Percentiles rank a stretch among this genome's conserved stretches.
Conservation (phyloP, 345 rosid genomes). For the Cardamine occulta region DNA sequence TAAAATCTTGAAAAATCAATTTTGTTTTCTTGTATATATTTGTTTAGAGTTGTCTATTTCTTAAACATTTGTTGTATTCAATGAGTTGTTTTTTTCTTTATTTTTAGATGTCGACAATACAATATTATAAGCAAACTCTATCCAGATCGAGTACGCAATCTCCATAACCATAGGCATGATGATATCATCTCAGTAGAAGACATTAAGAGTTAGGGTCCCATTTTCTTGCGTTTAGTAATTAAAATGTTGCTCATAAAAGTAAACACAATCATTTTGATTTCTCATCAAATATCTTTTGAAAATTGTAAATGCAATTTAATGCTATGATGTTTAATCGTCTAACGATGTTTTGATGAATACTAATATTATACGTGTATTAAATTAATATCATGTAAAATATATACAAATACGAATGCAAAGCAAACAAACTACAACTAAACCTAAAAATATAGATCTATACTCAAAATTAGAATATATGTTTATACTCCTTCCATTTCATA, state of each 20-base stretch:
- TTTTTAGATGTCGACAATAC: conserved; percentile 33
- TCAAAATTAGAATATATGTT: background rate
- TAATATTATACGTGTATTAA: background rate
- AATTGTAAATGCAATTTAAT: background rate
- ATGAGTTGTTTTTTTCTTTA: conserved; percentile 35
- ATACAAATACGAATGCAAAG: background rate
- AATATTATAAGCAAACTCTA: conserved; percentile 26
- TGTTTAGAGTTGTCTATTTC: conserved; percentile 41
- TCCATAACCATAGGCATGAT: conserved; percentile 21
- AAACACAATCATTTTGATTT: conserved; percentile 12
- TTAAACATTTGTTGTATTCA: conserved; percentile 33
- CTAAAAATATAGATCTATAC: background rate
- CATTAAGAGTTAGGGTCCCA: conserved; percentile 35
- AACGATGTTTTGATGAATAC: background rate
- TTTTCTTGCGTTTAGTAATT: conserved; percentile 10
- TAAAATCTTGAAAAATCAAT: conserved; percentile 28
- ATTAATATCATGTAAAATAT: background rate
- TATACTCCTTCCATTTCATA: background rate
- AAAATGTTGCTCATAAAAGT: conserved; percentile 1
- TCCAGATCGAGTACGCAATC: conserved; percentile 23
- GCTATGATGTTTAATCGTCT: background rate
- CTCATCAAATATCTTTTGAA: background rate
- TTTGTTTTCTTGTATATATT: conserved; percentile 43
- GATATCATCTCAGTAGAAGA: conserved; percentile 25
- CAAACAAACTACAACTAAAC: background rate